Evolutionary conservation across 352 stramenopile genomes (phyloP).

Genomic region (Pythium sukuiense): DNA sequence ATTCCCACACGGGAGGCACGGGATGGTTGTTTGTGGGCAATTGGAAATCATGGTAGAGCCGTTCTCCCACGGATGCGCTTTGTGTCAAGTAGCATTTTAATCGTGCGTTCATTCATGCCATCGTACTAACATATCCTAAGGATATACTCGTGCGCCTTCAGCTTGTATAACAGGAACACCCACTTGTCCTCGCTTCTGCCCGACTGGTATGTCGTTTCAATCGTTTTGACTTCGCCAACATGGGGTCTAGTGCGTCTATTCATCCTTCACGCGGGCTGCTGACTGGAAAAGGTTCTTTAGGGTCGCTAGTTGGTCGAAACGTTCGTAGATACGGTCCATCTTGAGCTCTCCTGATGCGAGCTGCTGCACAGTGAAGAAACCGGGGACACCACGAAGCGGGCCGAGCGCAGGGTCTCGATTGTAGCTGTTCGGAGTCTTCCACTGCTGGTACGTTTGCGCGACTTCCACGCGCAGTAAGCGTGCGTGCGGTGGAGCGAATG

Average conservation of each 20-base stretch:
- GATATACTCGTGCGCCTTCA: too few relatives aligned
- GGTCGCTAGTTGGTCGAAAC: conserved; percentile 15
- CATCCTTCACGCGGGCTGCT: conserved; percentile 9
- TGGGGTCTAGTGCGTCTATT: background rate
- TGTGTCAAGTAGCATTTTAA: too few relatives aligned
- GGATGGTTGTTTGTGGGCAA: too few relatives aligned
- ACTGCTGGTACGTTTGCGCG: conserved; percentile 56
- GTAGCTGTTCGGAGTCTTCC: conserved; percentile 61
- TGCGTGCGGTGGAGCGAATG: conserved; percentile 56
- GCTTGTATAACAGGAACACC: too few relatives aligned
- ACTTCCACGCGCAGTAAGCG: conserved; percentile 69
- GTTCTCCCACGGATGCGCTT: too few relatives aligned
- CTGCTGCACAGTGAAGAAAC: conserved; percentile 39
- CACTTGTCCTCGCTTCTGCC: background rate
- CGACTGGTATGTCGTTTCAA: too few relatives aligned
- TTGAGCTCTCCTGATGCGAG: conserved; percentile 32
- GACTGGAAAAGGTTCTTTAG: conserved; percentile 13
- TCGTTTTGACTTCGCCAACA: too few relatives aligned
- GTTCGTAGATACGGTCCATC: conserved; percentile 44
- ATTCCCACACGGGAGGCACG: background rate
- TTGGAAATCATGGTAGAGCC: too few relatives aligned
- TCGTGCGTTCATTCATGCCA: too few relatives aligned
- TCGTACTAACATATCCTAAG: too few relatives aligned
- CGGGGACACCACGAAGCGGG: conserved; percentile 49
- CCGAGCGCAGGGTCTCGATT: conserved; percentile 51